Base-by-base conservation (phyloP, 108 stramenopile genomes). In the Pinguiococcus pyrenoidosus region DNA sequence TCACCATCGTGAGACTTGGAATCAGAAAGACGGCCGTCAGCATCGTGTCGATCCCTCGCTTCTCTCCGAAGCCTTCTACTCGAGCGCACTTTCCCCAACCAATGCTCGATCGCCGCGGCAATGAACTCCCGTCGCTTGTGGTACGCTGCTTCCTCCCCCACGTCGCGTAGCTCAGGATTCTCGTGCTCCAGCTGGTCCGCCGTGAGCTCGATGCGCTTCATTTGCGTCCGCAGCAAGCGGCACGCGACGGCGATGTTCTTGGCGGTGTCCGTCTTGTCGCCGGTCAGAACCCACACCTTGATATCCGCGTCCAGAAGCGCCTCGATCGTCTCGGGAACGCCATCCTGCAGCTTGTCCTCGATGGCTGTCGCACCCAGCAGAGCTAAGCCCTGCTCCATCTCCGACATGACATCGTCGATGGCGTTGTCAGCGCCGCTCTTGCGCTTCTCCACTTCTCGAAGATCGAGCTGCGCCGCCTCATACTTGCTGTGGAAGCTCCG, bases 321-420 rank as follows among this genome's bases (percentile, higher is more conserved):
- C 26, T 24, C 22, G 32, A 76, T 71, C 1, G 75, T 48, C 39
- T 80, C 75, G 10, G 78, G 74, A 2, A 80, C 78, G 1, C 71
- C 72, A n/a, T 44, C 71, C 53, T 80, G 78, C 17, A 80, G 66
- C 56, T 75, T 68, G 53, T 80, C 78, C 56, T 80, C 78, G 47
- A 80, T 72, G 24, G 78, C 78, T 0, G 75, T 77, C 1, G 69
- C 71, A 3, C 78, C 78, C 29, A 75, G 43, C 4, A 80, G 36
- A 20, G 28, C 29, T 12, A 80, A 27, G 17, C 54, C 51, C 32
- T 27, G 18, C 46, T 80, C 78, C 7, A 63, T 53, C 10, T 36
- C 29, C 12, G 36, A 41, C 40, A 44, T 50, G 24, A 39, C 54
- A 22, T 18, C 26, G 13, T 33, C 24, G 9, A 55, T 21, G 43